A percentile compares a stretch with the other conserved stretches of the same genome.
Evolutionary conservation across 805 yeast species (phyloP).

Genomic region (Starmerella sirachaensis): DNA sequence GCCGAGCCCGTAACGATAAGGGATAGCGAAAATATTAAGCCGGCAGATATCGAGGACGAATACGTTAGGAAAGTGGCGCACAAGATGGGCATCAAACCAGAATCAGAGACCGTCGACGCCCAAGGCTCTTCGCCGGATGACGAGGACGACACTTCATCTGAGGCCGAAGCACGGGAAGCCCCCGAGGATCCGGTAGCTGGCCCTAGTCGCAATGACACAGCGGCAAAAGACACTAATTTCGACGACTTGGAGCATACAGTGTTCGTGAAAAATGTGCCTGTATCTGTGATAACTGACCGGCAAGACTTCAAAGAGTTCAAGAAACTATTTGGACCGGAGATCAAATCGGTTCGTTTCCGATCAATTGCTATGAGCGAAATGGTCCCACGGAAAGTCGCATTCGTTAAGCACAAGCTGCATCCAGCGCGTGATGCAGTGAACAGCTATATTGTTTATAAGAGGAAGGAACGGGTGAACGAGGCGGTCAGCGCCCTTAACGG

Average conservation of each 20-base stretch:
- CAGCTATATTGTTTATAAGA: conserved; percentile 69
- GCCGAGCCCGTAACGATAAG: no score
- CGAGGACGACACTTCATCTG: neutral
- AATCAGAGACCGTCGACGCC: conserved; percentile 8
- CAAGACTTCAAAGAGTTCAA: conserved; percentile 51
- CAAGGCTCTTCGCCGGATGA: conserved; percentile 4
- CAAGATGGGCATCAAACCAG: conserved; percentile 14
- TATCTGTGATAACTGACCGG: conserved; percentile 53
- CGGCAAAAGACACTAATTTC: conserved; percentile 33
- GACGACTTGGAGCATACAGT: conserved; percentile 74
- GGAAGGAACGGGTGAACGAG: conserved; percentile 36
- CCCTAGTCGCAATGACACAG: no score
- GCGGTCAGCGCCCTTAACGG: conserved; percentile 47
- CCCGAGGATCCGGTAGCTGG: no score
- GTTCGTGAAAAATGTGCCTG: conserved; percentile 76
- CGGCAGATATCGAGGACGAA: conserved; percentile 34
- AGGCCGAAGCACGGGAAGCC: no score
- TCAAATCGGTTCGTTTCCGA: conserved; percentile 66
- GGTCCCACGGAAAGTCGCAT: conserved; percentile 86
- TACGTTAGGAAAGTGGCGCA: conserved; percentile 42
- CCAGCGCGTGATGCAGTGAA: conserved; percentile 69
- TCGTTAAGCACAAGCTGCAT: conserved; percentile 65
- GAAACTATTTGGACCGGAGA: conserved; percentile 36
- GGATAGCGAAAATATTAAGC: conserved; percentile 25
- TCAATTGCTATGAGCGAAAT: conserved; percentile 82